Evolutionary conservation across 257 asterid genomes (phyloP), one percentile per base, ranked within the genome.

Genomic region (Marsdenia floribunda): DNA sequence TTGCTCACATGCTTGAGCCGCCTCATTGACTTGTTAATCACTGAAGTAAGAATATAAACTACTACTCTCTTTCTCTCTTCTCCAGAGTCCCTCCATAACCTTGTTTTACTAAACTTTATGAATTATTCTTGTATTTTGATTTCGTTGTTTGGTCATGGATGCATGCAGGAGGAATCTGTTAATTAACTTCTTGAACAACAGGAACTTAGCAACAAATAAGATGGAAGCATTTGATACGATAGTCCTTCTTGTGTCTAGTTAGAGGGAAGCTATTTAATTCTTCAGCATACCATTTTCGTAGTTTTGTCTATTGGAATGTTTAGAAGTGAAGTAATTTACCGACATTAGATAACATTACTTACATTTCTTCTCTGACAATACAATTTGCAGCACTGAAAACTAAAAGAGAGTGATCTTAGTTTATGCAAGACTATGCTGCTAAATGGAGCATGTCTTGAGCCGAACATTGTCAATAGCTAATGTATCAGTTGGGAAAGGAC

Each of bases 1-100:
- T 87, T 21, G 77, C 86, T 65, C 90, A 77, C 71, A 88, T 87
- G 96, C 80, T 88, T 38, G 84, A 88, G 82, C 86, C 92, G 1
- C 78, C 4, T 3, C 42, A 38, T 77, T 0, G 87, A 87, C 72
- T 76, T 86, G 73, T 80, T 86, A 44, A 84, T 88, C 19, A 75
- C 55, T 59, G 84, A 89, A 74, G 91, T 82, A 80, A 87, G 86
- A 11, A 42, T 46, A 69, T 38, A 38, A 38, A 38, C 4, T 29
- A 38, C 42, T 38, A 16, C 50, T 22, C 38, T 5, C n/a, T 15
- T 26, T 11, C 6, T 38, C 42, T 38, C 42, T 38, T 9, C 78
- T 9, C 14, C 14, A n/a, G 3, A 47, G 2, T 49, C 54, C 19
- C 33, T 29, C 33, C 33, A 29, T 29, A 29, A 29, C 33, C 33